Evolutionary conservation across 148 eudicot genomes (phyloP).

Genomic region (Pharnaceum exiguum): DNA sequence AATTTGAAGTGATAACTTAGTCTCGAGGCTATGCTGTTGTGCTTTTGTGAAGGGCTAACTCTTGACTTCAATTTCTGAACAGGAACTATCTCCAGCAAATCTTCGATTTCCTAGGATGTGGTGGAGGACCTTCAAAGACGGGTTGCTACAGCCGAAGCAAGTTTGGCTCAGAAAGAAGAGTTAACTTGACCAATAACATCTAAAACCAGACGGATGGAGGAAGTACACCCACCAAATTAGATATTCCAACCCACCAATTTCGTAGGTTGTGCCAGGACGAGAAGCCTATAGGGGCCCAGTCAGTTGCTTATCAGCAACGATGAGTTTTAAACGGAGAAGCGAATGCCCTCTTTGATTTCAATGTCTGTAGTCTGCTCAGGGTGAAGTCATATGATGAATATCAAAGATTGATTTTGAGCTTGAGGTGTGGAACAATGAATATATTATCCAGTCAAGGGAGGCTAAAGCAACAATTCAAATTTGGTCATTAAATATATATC

Average conservation of each 20-base stretch:
- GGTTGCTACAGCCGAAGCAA: conserved; percentile 56
- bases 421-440: conserved; percentile 79
- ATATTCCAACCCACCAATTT: conserved; percentile 20
- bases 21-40: no score
- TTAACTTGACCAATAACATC: no score
- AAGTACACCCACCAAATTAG: conserved; percentile 46
- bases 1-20: not conserved
- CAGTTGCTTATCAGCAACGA: conserved; percentile 30
- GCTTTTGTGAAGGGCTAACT: conserved; percentile 9
- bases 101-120: conserved; percentile 33
- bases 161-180: conserved; percentile 52
- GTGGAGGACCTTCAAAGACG: conserved; percentile 65
- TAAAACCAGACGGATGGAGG: conserved; percentile 24
- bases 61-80: conserved; percentile 31
- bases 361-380: conserved; percentile 31
- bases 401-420: conserved; percentile 61
- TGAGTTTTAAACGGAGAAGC: conserved; percentile 68
- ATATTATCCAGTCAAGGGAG: conserved; percentile 53
- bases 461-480: conserved; percentile 50
- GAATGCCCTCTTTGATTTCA: conserved; percentile 45
- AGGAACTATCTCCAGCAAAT: conserved; percentile 49
- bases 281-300: conserved; percentile 45
- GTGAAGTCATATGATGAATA: conserved; percentile 52
- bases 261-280: conserved; percentile 29
- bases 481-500: conserved; percentile 41